A percentile compares a stretch with the other conserved stretches of the same genome.
Evolutionary conservation across 768 basidiomycete species (phyloP).

Genomic region (Suillus ampliporus): DNA sequence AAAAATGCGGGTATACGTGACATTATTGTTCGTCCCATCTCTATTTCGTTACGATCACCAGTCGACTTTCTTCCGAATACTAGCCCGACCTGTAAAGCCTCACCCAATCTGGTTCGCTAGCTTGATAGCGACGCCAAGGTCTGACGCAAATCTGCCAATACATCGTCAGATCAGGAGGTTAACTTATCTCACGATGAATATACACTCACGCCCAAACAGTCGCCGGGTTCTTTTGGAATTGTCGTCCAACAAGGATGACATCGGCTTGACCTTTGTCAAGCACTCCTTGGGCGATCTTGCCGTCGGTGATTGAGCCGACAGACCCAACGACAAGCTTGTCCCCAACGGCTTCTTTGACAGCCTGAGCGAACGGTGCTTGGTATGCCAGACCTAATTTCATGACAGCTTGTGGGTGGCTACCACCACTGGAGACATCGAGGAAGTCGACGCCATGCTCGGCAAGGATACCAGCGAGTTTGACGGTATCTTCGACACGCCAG

Average conservation of each 20-base stretch:
- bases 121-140: conserved; percentile 54
- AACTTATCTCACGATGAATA: neutral
- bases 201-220: conserved; percentile 16
- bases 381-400: conserved; percentile 33
- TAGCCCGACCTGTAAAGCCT: conserved; percentile 49
- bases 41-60: conserved; percentile 14
- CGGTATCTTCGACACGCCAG: conserved; percentile 75
- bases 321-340: conserved; percentile 40
- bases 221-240: conserved; percentile 67
- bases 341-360: conserved; percentile 52
- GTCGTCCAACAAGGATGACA: conserved; percentile 53
- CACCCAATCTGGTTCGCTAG: conserved; percentile 60
- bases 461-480: conserved; percentile 61
- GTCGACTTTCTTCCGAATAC: conserved; percentile 8
- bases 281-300: conserved; percentile 48
- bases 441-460: conserved; percentile 74
- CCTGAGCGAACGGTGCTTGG: conserved; percentile 63
- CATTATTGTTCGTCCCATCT: neutral
- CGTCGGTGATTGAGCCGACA: conserved; percentile 37
- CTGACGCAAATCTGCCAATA: conserved; percentile 50
- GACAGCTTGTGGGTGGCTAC: conserved; percentile 50
- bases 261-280: conserved; percentile 50
- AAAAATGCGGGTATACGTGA: neutral
- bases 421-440: conserved; percentile 73
- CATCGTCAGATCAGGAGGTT: neutral